Base-by-base conservation (phyloP, 139 green algal species). In the Astrephomene gubernaculifera region DNA sequence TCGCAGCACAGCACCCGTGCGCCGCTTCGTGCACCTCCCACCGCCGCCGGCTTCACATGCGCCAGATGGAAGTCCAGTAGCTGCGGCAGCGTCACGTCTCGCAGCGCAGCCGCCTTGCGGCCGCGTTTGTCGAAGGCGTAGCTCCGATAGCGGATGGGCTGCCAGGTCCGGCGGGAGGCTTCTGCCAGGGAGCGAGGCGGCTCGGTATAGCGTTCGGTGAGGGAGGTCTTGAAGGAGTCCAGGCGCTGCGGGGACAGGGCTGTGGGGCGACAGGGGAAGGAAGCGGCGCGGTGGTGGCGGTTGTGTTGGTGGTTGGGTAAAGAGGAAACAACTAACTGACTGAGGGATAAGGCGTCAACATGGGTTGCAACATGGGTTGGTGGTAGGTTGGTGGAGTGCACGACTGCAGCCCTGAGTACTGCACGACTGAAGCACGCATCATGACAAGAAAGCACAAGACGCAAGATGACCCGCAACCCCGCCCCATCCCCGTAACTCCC, bases 161-260 rank as follows among this genome's bases (percentile, higher is more conserved):
- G 35, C 89, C 89, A 92, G 1, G 74, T 53, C 33, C 67, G 54
- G 1, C 14, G 4, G 7, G 85, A 78, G 25, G 90, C 90, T n/a
- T 93, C 90, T 19, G 52, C 61, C 41, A 93, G 81, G 1, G 75
- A 85, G 45, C 86, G 87, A 9, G 90, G 49, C 6, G 87, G 90
- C 64, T 93, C 87, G 39, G 53, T 31, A 79, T 90, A 91, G 31
- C 70, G 73, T 53, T 85, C 71, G 0, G 0, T 4, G 44, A 92
- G 71, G 0, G 86, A 81, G 73, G 54, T 21, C 78, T 86, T 85
- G 60, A 83, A 79, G 31, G 83, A 29, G 8, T 63, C 63, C 44
- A 85, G 79, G 2, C 79, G 79, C 43, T 85, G 63, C 12, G 64
- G 44, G 2, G 64, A 4, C 79, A 85, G 79, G 7, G 38, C 79